These are phyloP conservation scores for Apiotrichum gamsii DNA, from an alignment of 1,284 basidiomycete species.

Conservation along the genomic window DNA sequence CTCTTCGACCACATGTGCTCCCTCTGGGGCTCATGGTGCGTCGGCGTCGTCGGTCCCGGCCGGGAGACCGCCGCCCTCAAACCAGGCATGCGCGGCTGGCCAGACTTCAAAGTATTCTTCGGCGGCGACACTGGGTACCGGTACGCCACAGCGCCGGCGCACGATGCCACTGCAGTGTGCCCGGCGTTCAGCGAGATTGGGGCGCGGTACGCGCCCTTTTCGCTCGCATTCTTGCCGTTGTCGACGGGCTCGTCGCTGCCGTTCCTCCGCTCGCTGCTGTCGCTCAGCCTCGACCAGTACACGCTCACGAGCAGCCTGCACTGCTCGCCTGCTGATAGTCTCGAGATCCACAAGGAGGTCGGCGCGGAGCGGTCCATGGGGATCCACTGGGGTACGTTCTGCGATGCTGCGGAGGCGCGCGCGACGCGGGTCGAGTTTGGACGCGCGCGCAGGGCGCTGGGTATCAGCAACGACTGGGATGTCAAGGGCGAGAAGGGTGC, in stretches of 20 bases:
- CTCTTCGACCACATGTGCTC: conserved; percentile 46
- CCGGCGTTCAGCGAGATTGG: conserved; percentile 46
- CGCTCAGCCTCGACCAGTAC: conserved; percentile 45
- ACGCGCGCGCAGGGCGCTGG: conserved; percentile 25
- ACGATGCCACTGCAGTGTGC: conserved; percentile 35
- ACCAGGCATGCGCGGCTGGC: conserved; percentile 30
- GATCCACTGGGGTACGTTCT: conserved; percentile 49
- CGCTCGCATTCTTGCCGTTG: conserved; percentile 40
- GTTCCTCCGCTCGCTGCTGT: conserved; percentile 42
- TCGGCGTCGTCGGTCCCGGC: conserved; percentile 35
- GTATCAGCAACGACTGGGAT: conserved; percentile 31
- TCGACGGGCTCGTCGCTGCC: conserved; percentile 45
- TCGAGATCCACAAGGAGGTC: conserved; percentile 40
- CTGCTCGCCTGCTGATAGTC: conserved; percentile 42
- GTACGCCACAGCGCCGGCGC: conserved; percentile 43
- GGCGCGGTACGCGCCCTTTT: conserved; percentile 37
- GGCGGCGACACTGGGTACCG: conserved; percentile 48
- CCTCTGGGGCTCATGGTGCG: conserved; percentile 45
- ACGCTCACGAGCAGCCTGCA: conserved; percentile 45
- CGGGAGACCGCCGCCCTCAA: conserved; percentile 16
- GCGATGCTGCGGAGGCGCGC: conserved; percentile 41
- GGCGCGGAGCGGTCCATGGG: conserved; percentile 33
- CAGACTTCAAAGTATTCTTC: conserved; percentile 43
- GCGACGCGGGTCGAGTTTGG: conserved; percentile 45
- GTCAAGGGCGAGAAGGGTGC: conserved; percentile 22